A percentile compares a stretch with the other conserved stretches of the same genome.
Evolutionary conservation across 257 asterid genomes (phyloP).

Genomic region (Anisodus acutangulus): DNA sequence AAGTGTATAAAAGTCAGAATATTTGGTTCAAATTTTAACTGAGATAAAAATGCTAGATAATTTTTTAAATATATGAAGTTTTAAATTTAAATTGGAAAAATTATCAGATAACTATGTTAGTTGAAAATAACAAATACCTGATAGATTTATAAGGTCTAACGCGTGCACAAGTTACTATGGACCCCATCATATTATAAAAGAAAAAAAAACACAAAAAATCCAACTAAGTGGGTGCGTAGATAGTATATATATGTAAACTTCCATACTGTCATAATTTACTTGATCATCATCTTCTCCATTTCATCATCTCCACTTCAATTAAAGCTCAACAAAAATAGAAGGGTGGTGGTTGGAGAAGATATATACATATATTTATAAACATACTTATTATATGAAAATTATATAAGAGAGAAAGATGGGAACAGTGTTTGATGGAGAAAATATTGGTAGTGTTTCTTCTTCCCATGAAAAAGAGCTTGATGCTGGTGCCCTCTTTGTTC

Average conservation of each 20-base stretch:
- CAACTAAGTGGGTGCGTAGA: background rate
- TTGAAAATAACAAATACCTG: too few species aligned
- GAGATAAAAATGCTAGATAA: too few species aligned
- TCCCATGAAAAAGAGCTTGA: conserved; percentile 48
- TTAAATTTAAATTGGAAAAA: too few species aligned
- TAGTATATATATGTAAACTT: background rate
- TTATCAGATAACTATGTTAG: too few species aligned
- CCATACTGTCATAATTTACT: background rate
- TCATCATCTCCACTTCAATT: background rate
- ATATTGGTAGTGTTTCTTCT: background rate
- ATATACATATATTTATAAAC: background rate
- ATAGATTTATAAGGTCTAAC: too few species aligned
- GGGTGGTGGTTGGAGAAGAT: background rate
- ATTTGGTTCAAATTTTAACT: too few species aligned
- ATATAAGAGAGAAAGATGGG: background rate
- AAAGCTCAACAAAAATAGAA: background rate
- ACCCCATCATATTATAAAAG: too few species aligned
- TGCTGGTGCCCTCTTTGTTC: conserved; percentile 93
- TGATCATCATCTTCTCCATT: background rate
- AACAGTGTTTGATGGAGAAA: background rate
- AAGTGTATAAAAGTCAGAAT: too few species aligned
- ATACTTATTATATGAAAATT: background rate
- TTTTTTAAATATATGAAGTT: too few species aligned
- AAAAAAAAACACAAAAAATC: too few species aligned
- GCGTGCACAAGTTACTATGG: too few species aligned